A percentile compares a stretch with the other conserved stretches of the same genome.
Conservation (phyloP, 1,284 basidiomycete species). For the Xanthoconium separans region DNA sequence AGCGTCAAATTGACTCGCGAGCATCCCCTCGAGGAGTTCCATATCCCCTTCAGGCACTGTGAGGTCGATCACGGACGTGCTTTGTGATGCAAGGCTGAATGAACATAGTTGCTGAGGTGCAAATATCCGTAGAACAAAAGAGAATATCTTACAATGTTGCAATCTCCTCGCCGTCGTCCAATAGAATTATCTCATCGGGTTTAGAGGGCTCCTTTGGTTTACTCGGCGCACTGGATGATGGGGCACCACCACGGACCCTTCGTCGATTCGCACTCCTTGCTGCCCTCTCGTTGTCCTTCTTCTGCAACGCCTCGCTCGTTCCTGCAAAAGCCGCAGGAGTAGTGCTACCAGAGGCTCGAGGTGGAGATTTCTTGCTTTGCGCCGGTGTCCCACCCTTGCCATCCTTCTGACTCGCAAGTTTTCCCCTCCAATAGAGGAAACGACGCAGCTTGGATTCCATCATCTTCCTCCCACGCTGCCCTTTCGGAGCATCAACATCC, state of each 20-base stretch:
- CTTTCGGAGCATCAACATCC: slow-evolving; percentile 53
- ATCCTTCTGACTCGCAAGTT: slow-evolving; percentile 36
- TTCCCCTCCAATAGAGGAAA: slow-evolving; percentile 84
- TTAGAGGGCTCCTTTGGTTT: slow-evolving; percentile 18
- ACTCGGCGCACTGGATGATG: slow-evolving; percentile 24
- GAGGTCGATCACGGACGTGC: slow-evolving; percentile 13
- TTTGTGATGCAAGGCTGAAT: slow-evolving; percentile 22
- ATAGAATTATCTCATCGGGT: slow-evolving; percentile 39
- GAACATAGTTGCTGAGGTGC: not conserved
- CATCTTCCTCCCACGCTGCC: slow-evolving; percentile 68
- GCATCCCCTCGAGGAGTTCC: slow-evolving; percentile 32
- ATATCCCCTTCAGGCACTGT: slow-evolving; percentile 28
- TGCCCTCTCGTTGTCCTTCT: slow-evolving; percentile 66
- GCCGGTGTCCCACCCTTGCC: slow-evolving; percentile 3
- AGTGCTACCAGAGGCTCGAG: slow-evolving; percentile 4
- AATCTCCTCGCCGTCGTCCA: slow-evolving; percentile 49
- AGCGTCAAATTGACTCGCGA: slow-evolving; percentile 27
- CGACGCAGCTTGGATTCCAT: slow-evolving; percentile 72
- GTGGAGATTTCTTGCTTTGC: slow-evolving; percentile 6
- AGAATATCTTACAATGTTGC: slow-evolving; percentile 21
- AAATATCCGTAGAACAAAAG: not conserved
- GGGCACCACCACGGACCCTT: slow-evolving; percentile 66
- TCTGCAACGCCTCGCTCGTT: slow-evolving; percentile 70
- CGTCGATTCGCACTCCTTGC: slow-evolving; percentile 55
- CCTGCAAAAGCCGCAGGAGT: slow-evolving; percentile 2